A percentile compares a stretch with the other conserved stretches of the same genome.
Evolutionary conservation across 75 land plant species (phyloP).

Genomic region (Cupressus sempervirens): DNA sequence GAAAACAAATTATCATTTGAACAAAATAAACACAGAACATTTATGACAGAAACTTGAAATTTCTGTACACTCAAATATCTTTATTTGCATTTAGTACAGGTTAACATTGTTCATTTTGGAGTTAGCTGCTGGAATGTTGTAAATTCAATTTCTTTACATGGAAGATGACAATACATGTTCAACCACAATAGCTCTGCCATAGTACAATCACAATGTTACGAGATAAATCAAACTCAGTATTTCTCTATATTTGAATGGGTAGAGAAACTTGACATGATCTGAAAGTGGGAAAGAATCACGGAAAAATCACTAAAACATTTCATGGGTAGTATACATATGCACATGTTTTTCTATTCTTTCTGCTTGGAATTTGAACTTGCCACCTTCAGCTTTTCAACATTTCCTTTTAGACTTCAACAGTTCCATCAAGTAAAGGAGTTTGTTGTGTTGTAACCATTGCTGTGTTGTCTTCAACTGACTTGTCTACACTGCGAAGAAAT

Average conservation of each 20-base stretch:
- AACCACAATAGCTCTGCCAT: neutral
- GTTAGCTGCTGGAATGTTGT: neutral
- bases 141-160: neutral
- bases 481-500: slow-evolving; percentile 10
- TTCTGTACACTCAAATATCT: neutral
- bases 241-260: neutral
- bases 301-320: neutral
- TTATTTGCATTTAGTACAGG: neutral
- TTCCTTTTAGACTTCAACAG: neutral
- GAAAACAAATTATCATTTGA: neutral
- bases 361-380: neutral
- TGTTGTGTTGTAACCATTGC: neutral
- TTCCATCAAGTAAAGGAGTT: slow-evolving; percentile 6
- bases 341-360: neutral
- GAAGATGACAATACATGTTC: neutral
- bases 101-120: neutral
- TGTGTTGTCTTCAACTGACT: neutral
- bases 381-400: neutral
- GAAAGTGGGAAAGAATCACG: neutral
- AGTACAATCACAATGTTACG: neutral
- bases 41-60: neutral
- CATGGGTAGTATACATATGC: neutral
- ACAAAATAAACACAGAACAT: neutral
- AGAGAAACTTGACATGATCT: neutral
- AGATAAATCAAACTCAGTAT: neutral